Evolutionary conservation across 139 green algal genomes (phyloP), one percentile per base, ranked within the genome.

Genomic region (Micractinium sp.): DNA sequence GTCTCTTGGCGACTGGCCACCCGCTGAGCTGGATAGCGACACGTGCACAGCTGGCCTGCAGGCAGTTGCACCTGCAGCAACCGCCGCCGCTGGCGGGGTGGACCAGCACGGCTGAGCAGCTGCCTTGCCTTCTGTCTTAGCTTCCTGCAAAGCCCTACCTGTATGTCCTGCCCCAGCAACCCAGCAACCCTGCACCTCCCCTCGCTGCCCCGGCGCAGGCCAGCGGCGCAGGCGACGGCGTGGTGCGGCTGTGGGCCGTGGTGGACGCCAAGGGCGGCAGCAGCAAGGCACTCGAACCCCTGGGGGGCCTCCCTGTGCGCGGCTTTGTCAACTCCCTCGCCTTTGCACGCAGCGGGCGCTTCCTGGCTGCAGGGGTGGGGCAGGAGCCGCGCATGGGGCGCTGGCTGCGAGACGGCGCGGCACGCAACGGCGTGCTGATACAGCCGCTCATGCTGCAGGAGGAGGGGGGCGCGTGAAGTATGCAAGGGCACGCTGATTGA

Each of bases 361-460:
- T 99, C 33, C 60, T 99, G 41, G 89, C 97, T n/a, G 97, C 97
- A 20, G 97, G 95, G 0, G 86, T 98, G 77, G 97, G 97, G 0
- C 95, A 98, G 91, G 98, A 99, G 93, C 97, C 97, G 38, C 90
- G 98, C 82, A 90, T 99, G 81, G 98, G 98, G 33, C 91, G 98
- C 1, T 99, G 98, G 98, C 93, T 90, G 22, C 83, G 94, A 4
- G 96, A 98, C 77, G 41, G 79, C 4, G 53, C 31, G 4, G 96
- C 96, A 0, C 90, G 90, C 16, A 99, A 99, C 87, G 96, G 97
- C 3, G 81, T 99, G n/a, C 82, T 98, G 14, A 74, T 99, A 47
- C 95, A 98, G 73, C 67, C 80, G 53, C 90, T 98, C 31, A 35
- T 31, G 31, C 66, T 93, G 86, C 67, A 74, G 60, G 79, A 89